A percentile compares a stretch with the other conserved stretches of the same genome.
Conservation (phyloP, 345 rosid genomes). For the Acer saccharum region DNA sequence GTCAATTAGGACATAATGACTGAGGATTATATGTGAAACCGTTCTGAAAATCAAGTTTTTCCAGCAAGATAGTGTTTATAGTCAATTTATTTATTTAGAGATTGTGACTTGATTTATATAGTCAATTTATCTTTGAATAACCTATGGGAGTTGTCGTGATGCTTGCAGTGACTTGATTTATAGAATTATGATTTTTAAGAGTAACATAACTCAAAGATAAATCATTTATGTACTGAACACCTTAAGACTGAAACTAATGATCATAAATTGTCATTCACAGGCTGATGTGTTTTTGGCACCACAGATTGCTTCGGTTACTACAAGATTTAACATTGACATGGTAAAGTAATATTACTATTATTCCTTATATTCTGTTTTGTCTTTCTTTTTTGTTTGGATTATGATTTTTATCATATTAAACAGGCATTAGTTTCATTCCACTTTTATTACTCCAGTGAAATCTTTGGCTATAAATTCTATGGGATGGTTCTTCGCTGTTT, state of each 20-base stretch:
- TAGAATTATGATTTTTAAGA: background rate
- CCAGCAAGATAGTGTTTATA: background rate
- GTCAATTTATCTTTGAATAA: background rate
- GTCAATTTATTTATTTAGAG: background rate
- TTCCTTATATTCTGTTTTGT: background rate
- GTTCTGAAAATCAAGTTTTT: background rate
- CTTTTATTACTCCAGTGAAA: background rate
- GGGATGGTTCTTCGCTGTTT: background rate
- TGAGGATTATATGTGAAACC: background rate
- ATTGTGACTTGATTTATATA: too few species aligned
- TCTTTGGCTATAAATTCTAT: background rate
- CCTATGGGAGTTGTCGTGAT: background rate
- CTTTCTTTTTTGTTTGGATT: background rate
- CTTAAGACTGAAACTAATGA: conserved; percentile 6
- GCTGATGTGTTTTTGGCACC: conserved; percentile 67
- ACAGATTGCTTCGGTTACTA: conserved; percentile 41
- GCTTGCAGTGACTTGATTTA: background rate
- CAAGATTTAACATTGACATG: conserved; percentile 47
- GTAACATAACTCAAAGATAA: background rate
- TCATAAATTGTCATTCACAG: conserved; percentile 26
- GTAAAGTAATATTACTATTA: conserved; percentile 24
- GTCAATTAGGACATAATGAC: background rate
- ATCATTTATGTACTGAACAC: background rate
- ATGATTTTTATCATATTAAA: background rate
- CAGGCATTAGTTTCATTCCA: background rate